Conservation (phyloP, 2,329 filamentous ascomycete genomes). For the Epichloe bromicola region DNA sequence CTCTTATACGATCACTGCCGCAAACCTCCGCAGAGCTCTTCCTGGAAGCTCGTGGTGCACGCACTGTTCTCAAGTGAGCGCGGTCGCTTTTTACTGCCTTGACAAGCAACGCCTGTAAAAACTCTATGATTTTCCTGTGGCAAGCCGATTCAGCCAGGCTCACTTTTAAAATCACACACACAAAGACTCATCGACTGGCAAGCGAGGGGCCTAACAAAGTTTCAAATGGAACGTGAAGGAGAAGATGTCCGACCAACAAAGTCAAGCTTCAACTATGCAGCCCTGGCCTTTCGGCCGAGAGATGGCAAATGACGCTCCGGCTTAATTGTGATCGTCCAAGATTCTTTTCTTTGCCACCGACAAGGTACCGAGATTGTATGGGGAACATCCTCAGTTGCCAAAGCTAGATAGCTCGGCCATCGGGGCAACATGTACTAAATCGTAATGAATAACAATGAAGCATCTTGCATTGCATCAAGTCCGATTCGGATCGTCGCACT, state of each 20-base stretch:
- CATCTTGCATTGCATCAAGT: background rate
- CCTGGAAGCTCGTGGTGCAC: constrained; percentile 77
- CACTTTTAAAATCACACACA: background rate
- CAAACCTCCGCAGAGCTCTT: constrained; percentile 80
- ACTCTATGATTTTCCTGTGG: background rate
- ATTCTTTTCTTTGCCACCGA: constrained; percentile 65
- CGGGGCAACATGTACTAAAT: constrained; percentile 29
- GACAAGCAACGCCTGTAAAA: background rate
- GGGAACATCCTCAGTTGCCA: constrained; percentile 50
- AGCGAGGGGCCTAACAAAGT: background rate
- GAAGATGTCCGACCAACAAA: constrained; percentile 70
- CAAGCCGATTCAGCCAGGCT: background rate
- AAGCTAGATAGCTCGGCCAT: constrained; percentile 36
- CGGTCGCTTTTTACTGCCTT: background rate
- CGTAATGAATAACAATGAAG: constrained; percentile 7
- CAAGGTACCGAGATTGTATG: constrained; percentile 72
- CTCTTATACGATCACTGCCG: constrained; percentile 63
- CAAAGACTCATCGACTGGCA: background rate
- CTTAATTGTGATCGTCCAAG: constrained; percentile 82
- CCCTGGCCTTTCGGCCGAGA: constrained; percentile 61
- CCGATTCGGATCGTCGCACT: background rate
- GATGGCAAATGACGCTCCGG: constrained; percentile 90
- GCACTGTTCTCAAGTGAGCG: constrained; percentile 76
- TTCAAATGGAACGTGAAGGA: constrained; percentile 2
- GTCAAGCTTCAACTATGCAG: constrained; percentile 93